These are phyloP conservation scores for Fistulifera solaris DNA, from an alignment of 108 stramenopile genomes.

Conservation along the genomic window DNA sequence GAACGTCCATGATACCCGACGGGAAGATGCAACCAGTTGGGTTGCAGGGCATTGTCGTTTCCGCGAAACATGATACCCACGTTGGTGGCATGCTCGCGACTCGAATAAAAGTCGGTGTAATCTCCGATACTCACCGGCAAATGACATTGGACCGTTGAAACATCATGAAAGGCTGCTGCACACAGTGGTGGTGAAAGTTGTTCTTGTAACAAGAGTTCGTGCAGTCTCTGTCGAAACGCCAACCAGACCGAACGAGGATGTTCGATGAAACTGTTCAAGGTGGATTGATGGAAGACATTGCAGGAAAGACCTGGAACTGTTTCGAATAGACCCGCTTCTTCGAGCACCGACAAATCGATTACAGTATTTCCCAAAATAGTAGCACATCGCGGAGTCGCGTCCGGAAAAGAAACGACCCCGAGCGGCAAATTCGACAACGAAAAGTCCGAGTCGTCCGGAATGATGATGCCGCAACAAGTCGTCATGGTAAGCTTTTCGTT, in stretches of 20 bases:
- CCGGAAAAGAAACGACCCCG: conserved; percentile 49
- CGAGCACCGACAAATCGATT: conserved; percentile 58
- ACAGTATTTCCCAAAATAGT: conserved; percentile 65
- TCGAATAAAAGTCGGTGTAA: conserved; percentile 90
- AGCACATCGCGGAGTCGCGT: conserved; percentile 30
- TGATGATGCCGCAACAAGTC: conserved; percentile 29
- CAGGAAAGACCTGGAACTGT: conserved; percentile 8
- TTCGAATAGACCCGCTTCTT: conserved; percentile 65
- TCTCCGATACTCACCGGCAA: conserved; percentile 80
- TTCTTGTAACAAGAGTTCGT: conserved; percentile 47
- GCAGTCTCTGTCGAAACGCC: conserved; percentile 47
- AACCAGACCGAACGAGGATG: conserved; percentile 51
- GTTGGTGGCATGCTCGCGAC: conserved; percentile 91
- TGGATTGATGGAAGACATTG: conserved; percentile 29
- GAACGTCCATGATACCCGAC: conserved; percentile 90
- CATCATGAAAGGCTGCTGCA: conserved; percentile 24
- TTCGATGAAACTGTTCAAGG: conserved; percentile 70
- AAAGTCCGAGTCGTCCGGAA: conserved; percentile 63
- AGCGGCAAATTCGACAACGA: conserved; percentile 81
- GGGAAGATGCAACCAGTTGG: conserved; percentile 89
- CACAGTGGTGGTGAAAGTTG: not conserved
- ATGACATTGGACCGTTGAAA: conserved; percentile 40
- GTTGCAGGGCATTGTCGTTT: conserved; percentile 84
- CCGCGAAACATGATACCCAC: conserved; percentile 91
- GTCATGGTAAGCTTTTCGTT: not conserved